phyloP scores from a whole-genome alignment of 1,139 yeast genomes.

The Magnusiomyces magnusii region DNA sequence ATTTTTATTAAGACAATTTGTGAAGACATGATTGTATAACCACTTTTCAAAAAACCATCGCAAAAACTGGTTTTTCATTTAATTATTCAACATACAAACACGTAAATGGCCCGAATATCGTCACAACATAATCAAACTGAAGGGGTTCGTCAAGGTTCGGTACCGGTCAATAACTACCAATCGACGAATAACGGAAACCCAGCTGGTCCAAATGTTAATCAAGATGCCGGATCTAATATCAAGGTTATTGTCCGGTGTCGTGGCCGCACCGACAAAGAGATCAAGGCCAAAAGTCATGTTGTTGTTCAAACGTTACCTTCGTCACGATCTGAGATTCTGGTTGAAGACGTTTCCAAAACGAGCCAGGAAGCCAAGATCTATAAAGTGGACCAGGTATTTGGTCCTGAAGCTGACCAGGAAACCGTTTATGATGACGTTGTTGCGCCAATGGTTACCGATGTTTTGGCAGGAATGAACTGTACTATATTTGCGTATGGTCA shows the following conservation, averaged over 20 bases:
- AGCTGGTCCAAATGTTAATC: slow-evolving; percentile 17
- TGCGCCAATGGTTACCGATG: slow-evolving; percentile 50
- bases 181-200: neutral
- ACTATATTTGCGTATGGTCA: slow-evolving; percentile 85
- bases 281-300: slow-evolving; percentile 61
- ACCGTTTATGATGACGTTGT: slow-evolving; percentile 54
- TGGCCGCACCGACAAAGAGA: slow-evolving; percentile 67
- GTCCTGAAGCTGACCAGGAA: slow-evolving; percentile 64
- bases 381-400: slow-evolving; percentile 62
- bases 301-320: slow-evolving; percentile 41
- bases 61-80: too few relatives aligned
- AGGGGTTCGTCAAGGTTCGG: neutral
- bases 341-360: slow-evolving; percentile 7
- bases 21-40: too few relatives aligned
- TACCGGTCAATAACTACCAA: neutral
- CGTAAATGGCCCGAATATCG: neutral
- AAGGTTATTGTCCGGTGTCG: slow-evolving; percentile 88
- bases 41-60: too few relatives aligned
- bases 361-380: slow-evolving; percentile 41
- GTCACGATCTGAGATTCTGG: slow-evolving; percentile 11
- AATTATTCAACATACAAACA: too few relatives aligned
- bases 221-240: slow-evolving; percentile 40
- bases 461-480: slow-evolving; percentile 49
- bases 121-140: neutral
- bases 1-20: too few relatives aligned